Evolutionary conservation across 441 rosid species (phyloP).

Genomic region (Sinapis alba): DNA sequence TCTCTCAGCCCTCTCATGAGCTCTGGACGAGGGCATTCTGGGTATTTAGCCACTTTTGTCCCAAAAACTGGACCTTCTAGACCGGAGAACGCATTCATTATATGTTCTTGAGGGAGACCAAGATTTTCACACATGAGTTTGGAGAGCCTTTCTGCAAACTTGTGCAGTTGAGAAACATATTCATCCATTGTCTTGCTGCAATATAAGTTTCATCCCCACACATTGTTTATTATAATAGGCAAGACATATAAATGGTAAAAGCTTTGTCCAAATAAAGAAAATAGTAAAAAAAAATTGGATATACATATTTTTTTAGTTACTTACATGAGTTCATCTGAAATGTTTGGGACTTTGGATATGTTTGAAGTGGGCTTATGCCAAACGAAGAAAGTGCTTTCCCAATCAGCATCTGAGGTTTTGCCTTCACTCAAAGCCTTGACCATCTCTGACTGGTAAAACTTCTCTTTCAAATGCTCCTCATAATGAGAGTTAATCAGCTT

Average conservation of each 20-base stretch:
- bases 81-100: conserved; percentile 49
- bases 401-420: conserved; percentile 53
- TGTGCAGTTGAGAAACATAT: conserved; percentile 61
- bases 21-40: conserved; percentile 58
- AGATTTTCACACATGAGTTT: conserved; percentile 83
- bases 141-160: conserved; percentile 68
- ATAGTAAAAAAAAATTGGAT: neutral
- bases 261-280: neutral
- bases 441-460: conserved; percentile 64
- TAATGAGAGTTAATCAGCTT: conserved; percentile 63
- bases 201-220: neutral
- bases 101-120: conserved; percentile 53
- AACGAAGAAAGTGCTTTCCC: conserved; percentile 85
- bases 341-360: conserved; percentile 54
- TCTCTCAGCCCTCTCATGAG: conserved; percentile 62
- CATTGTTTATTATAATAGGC: conserved; percentile 1
- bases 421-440: conserved; percentile 50
- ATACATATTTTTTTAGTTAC: neutral
- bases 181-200: conserved; percentile 78
- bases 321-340: conserved; percentile 51
- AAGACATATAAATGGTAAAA: conserved; percentile 6
- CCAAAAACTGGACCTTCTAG: conserved; percentile 55
- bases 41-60: conserved; percentile 66
- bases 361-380: conserved; percentile 71
- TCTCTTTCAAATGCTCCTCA: conserved; percentile 59